phyloP scores from a whole-genome alignment of 1,284 basidiomycete genomes.

The Tremellales sp. region DNA sequence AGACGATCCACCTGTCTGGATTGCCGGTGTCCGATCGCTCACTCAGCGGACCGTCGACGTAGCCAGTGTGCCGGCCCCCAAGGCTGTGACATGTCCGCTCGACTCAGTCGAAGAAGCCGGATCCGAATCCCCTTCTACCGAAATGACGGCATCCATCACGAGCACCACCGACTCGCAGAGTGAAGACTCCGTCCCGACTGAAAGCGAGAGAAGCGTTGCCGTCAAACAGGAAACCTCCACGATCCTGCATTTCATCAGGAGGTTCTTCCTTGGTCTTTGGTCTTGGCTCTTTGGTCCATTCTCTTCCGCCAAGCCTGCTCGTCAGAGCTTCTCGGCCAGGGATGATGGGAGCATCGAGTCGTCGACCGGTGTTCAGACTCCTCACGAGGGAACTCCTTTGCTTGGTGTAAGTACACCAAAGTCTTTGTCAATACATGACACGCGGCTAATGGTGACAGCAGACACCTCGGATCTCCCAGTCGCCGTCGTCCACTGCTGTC shows the following conservation, averaged over 20 bases:
- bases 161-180: not conserved
- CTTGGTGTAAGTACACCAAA: slow-evolving; percentile 9
- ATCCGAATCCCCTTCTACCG: not conserved
- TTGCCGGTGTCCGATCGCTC: not conserved
- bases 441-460: not conserved
- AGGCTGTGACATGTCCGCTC: no score
- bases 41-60: not conserved
- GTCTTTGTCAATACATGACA: not conserved
- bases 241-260: slow-evolving; percentile 8
- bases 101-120: not conserved
- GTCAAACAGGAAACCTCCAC: slow-evolving; percentile 4
- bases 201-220: not conserved
- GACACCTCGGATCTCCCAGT: slow-evolving; percentile 8
- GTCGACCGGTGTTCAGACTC: not conserved
- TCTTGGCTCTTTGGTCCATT: slow-evolving; percentile 8
- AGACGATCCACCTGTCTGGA: not conserved
- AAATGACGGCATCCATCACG: not conserved
- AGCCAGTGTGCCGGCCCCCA: not conserved
- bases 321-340: not conserved
- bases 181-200: not conserved
- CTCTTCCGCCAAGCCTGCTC: not conserved
- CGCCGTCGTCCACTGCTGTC: slow-evolving; percentile 10
- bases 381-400: slow-evolving; percentile 15
- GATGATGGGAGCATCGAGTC: not conserved
- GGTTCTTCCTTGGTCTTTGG: slow-evolving; percentile 13